These are phyloP conservation scores for Penicillium vulpinum DNA, from an alignment of 2,329 filamentous ascomycete genomes.

Conservation along the genomic window DNA sequence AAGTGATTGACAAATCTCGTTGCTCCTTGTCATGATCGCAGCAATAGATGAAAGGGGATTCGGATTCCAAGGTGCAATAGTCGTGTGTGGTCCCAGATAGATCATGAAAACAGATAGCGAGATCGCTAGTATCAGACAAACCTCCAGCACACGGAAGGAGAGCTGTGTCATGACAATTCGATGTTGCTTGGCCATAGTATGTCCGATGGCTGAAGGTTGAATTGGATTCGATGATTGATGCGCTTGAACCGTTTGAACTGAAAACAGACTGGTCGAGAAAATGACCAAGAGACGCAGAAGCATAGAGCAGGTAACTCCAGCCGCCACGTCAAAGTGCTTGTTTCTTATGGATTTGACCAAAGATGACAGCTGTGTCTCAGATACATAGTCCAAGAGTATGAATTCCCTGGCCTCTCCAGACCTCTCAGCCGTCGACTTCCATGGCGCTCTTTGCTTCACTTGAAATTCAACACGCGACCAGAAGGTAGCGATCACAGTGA, in stretches of 20 bases:
- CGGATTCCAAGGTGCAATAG: constrained; percentile 4
- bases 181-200: not conserved
- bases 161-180: constrained; percentile 7
- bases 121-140: not conserved
- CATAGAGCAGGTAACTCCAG: not conserved
- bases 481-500: not conserved
- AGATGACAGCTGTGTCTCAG: not conserved
- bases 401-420: not conserved
- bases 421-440: not conserved
- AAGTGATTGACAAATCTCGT: constrained; percentile 1
- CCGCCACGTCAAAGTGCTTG: constrained; percentile 7
- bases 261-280: constrained; percentile 15
- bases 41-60: constrained; percentile 5
- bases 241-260: not conserved
- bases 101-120: not conserved
- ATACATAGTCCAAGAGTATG: not conserved
- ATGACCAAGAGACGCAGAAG: constrained; percentile 12
- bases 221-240: not conserved
- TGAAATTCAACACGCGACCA: not conserved
- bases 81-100: not conserved
- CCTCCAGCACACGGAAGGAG: constrained; percentile 2
- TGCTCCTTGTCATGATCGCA: constrained; percentile 8
- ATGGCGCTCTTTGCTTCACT: not conserved
- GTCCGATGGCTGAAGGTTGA: not conserved
- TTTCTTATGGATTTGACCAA: constrained; percentile 1